A percentile compares a stretch with the other conserved stretches of the same genome.
Evolutionary conservation across 768 basidiomycete species (phyloP).

Genomic region (Multifurca ochricompacta): DNA sequence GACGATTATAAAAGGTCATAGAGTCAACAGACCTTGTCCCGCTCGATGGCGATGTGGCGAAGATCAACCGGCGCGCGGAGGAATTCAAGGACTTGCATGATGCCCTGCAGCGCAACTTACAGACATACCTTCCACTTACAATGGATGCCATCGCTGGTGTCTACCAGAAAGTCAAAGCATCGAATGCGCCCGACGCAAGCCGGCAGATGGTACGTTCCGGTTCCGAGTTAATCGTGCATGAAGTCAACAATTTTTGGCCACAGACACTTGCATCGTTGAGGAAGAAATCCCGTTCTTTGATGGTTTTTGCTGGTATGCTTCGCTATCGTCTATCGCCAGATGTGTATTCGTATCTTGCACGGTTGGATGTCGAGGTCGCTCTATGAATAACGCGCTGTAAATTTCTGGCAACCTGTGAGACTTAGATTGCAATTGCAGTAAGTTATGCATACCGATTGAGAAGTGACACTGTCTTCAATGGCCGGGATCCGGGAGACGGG

Average conservation of each 20-base stretch:
- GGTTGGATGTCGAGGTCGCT: constrained; percentile 80
- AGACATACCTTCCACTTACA: constrained; percentile 76
- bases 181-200: constrained; percentile 62
- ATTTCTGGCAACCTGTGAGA: neutral
- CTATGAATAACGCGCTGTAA: constrained; percentile 33
- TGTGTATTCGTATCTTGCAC: constrained; percentile 80
- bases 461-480: no score
- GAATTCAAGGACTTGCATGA: constrained; percentile 86
- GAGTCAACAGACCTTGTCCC: constrained; percentile 85
- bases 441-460: no score
- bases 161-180: constrained; percentile 68
- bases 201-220: constrained; percentile 58
- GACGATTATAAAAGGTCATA: constrained; percentile 52
- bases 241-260: constrained; percentile 20
- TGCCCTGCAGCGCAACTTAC: constrained; percentile 81
- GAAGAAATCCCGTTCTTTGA: constrained; percentile 76
- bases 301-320: constrained; percentile 82
- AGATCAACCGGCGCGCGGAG: constrained; percentile 79
- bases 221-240: constrained; percentile 14
- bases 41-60: constrained; percentile 73
- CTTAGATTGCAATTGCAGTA: neutral
- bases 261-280: constrained; percentile 61
- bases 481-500: no score
- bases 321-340: constrained; percentile 88
- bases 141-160: constrained; percentile 89